A percentile compares a stretch with the other conserved stretches of the same genome.
These are phyloP conservation scores for Candolleomyces aberdarensis DNA, from an alignment of 768 basidiomycete species.

Conservation along the genomic window DNA sequence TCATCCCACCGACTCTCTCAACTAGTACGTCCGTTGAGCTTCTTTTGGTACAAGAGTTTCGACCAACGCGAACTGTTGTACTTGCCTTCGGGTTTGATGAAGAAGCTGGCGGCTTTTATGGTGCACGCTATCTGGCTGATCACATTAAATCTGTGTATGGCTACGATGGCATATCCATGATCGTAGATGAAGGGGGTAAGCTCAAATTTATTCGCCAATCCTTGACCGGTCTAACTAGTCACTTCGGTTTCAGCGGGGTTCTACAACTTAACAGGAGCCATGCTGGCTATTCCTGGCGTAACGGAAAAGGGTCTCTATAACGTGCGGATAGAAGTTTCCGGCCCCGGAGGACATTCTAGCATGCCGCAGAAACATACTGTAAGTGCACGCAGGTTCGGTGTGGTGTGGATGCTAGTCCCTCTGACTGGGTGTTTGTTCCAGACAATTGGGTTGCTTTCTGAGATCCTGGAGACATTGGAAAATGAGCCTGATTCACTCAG, in stretches of 20 bases:
- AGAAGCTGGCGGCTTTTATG: conserved; percentile 28
- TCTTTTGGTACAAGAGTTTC: conserved; percentile 20
- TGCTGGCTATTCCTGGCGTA: conserved; percentile 28
- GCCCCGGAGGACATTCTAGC: conserved; percentile 25
- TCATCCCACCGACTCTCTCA: background rate
- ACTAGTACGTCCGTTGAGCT: conserved; percentile 21
- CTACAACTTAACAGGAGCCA: conserved; percentile 17
- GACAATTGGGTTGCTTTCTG: conserved; percentile 30
- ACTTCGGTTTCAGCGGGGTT: conserved; percentile 9
- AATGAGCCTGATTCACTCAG: background rate
- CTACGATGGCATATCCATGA: conserved; percentile 26
- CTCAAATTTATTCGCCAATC: too few species aligned
- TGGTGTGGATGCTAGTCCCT: background rate
- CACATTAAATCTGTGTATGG: conserved; percentile 22
- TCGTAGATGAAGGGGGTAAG: conserved; percentile 33
- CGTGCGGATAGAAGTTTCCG: conserved; percentile 24
- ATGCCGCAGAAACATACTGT: conserved; percentile 13
- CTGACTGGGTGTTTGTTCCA: conserved; percentile 1
- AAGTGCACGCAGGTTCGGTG: conserved; percentile 4
- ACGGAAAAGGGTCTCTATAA: conserved; percentile 30
- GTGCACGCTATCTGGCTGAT: conserved; percentile 23
- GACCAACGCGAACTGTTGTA: conserved; percentile 24
- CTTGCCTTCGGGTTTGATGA: conserved; percentile 32
- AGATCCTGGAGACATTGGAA: conserved; percentile 1
- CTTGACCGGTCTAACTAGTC: background rate